These are phyloP conservation scores for Bretziella fagacearum DNA, from an alignment of 2,329 filamentous ascomycete genomes.

Conservation along the genomic window DNA sequence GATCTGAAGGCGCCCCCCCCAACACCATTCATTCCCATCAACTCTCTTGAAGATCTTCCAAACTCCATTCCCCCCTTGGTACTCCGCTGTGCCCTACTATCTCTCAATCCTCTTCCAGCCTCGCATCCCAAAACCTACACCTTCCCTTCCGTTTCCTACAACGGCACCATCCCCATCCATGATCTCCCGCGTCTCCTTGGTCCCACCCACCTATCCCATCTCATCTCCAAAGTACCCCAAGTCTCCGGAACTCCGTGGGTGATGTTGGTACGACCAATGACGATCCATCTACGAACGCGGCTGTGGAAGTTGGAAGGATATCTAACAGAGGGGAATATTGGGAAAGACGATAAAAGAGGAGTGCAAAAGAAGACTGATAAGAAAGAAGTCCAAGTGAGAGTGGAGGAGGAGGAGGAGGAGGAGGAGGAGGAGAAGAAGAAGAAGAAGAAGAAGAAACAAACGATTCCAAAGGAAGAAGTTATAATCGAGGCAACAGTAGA, in stretches of 20 bases:
- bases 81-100: background rate
- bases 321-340: slow-evolving; percentile 17
- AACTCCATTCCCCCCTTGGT: no score
- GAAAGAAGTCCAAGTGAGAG: background rate
- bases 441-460: background rate
- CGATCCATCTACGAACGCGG: slow-evolving; percentile 29
- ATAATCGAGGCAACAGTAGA: background rate
- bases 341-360: background rate
- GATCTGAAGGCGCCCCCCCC: background rate
- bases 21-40: no score
- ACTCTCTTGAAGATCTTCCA: no score
- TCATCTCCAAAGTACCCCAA: slow-evolving; percentile 23
- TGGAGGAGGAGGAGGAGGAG: background rate
- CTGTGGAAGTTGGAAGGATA: slow-evolving; percentile 46
- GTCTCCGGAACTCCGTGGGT: slow-evolving; percentile 26
- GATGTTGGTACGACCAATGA: slow-evolving; percentile 27
- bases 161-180: slow-evolving; percentile 31
- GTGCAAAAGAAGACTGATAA: background rate
- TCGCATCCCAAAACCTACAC: background rate
- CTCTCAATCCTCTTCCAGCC: background rate
- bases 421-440: background rate
- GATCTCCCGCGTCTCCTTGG: slow-evolving; percentile 37
- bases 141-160: slow-evolving; percentile 16
- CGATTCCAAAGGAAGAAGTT: background rate
- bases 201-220: slow-evolving; percentile 24